Evolutionary conservation across 129 eudicot genomes (phyloP).

Genomic region (Tanacetum coccineum): DNA sequence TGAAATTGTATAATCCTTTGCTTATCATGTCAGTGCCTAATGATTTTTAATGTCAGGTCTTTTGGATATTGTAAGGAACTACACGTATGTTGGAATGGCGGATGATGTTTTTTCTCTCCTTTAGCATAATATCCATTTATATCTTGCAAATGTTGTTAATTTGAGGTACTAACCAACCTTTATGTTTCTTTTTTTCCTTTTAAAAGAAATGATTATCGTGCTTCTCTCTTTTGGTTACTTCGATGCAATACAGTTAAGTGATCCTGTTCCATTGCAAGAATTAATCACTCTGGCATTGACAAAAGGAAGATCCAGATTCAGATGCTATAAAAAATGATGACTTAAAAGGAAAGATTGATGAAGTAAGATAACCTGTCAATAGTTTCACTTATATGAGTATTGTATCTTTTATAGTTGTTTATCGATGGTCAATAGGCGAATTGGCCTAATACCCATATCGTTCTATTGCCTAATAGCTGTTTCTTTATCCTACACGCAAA

Average conservation of each 20-base stretch:
- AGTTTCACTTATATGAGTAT: conserved; percentile 11
- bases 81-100: too few species aligned
- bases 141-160: too few species aligned
- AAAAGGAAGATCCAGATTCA: conserved; percentile 68
- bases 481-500: conserved; percentile 37
- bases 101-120: too few species aligned
- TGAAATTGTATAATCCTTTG: conserved; percentile 12
- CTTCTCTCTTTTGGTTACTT: conserved; percentile 60
- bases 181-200: not conserved
- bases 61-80: too few species aligned
- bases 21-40: conserved; percentile 10
- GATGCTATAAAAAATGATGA: conserved; percentile 57
- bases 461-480: not conserved
- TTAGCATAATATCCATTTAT: too few species aligned
- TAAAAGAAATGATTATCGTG: conserved; percentile 1
- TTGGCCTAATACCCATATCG: too few species aligned
- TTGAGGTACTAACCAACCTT: too few species aligned
- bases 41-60: too few species aligned
- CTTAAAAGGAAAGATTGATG: conserved; percentile 64
- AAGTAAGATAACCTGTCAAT: conserved; percentile 41
- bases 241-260: conserved; percentile 87
- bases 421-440: too few species aligned
- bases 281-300: conserved; percentile 71
- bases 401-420: too few species aligned
- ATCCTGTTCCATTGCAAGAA: too few species aligned